Conservation (phyloP, 768 basidiomycete genomes). For the Collybia sordida region DNA sequence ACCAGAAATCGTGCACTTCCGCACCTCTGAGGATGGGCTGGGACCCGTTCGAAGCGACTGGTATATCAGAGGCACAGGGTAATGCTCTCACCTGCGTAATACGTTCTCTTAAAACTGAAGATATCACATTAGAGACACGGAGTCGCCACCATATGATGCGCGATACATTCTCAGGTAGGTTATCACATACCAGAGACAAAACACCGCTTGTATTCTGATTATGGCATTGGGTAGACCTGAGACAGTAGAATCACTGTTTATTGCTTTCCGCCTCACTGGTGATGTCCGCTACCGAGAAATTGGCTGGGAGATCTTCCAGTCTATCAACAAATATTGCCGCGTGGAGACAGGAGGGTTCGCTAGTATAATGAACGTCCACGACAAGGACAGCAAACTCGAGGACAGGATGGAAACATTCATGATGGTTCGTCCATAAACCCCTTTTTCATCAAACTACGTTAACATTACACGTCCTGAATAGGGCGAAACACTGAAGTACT, state of each 20-base stretch:
- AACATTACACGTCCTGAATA: slow-evolving; percentile 21
- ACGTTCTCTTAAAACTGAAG: slow-evolving; percentile 13
- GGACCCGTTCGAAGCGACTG: slow-evolving; percentile 56
- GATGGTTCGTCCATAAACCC: slow-evolving; percentile 50
- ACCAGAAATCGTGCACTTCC: slow-evolving; percentile 89
- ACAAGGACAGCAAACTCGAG: slow-evolving; percentile 61
- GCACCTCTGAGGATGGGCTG: slow-evolving; percentile 49
- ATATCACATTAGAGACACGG: slow-evolving; percentile 13
- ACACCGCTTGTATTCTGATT: background rate
- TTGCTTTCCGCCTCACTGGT: slow-evolving; percentile 88
- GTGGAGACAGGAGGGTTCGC: slow-evolving; percentile 83
- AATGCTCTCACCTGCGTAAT: slow-evolving; percentile 13
- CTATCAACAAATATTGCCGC: slow-evolving; percentile 82
- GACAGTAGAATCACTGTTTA: slow-evolving; percentile 91
- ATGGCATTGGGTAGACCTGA: slow-evolving; percentile 60
- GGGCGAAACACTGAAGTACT: slow-evolving; percentile 92
- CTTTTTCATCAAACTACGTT: background rate
- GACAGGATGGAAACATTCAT: slow-evolving; percentile 98
- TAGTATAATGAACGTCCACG: slow-evolving; percentile 81
- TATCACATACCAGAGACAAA: background rate
- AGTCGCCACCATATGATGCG: slow-evolving; percentile 68
- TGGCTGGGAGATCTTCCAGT: slow-evolving; percentile 89
- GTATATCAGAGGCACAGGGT: slow-evolving; percentile 86
- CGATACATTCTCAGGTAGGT: slow-evolving; percentile 84
- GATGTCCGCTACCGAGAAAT: slow-evolving; percentile 76